A percentile compares a stretch with the other conserved stretches of the same genome.
Conservation (phyloP, 1,284 basidiomycete species). For the Heterobasidion parviporum region DNA sequence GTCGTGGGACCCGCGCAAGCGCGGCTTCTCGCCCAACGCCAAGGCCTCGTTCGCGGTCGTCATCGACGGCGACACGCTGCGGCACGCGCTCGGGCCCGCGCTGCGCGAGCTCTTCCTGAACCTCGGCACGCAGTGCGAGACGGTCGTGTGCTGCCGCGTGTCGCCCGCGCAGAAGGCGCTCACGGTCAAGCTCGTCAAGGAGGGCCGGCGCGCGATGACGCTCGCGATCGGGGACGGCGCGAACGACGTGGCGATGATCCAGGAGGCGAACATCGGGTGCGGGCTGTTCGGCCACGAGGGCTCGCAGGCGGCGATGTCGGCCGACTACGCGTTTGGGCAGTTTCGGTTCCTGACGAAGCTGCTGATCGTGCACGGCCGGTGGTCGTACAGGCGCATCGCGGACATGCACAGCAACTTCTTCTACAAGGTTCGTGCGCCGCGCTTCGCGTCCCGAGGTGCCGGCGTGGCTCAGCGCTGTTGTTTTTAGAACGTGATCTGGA, state of each 20-base stretch:
- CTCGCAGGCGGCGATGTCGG: conserved; percentile 97
- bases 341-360: conserved; percentile 93
- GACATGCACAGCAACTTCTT: conserved; percentile 98
- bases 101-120: conserved; percentile 86
- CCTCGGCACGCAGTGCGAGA: conserved; percentile 92
- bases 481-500: conserved; percentile 80
- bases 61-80: conserved; percentile 92
- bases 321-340: conserved; percentile 97
- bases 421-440: conserved; percentile 66
- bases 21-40: conserved; percentile 61
- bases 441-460: not conserved
- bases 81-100: conserved; percentile 70
- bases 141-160: conserved; percentile 95
- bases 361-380: conserved; percentile 90
- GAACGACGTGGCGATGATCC: conserved; percentile 96
- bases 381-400: conserved; percentile 95
- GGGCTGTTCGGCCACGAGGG: conserved; percentile 93
- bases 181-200: conserved; percentile 93
- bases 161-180: conserved; percentile 95
- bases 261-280: conserved; percentile 95
- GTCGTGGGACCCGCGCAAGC: conserved; percentile 42
- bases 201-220: conserved; percentile 93
- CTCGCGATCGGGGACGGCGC: conserved; percentile 95
- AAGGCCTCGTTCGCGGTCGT: conserved; percentile 85
- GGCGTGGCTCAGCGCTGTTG: not conserved